Evolutionary conservation across 768 basidiomycete genomes (phyloP).

Genomic region (Naematelia encephala): DNA sequence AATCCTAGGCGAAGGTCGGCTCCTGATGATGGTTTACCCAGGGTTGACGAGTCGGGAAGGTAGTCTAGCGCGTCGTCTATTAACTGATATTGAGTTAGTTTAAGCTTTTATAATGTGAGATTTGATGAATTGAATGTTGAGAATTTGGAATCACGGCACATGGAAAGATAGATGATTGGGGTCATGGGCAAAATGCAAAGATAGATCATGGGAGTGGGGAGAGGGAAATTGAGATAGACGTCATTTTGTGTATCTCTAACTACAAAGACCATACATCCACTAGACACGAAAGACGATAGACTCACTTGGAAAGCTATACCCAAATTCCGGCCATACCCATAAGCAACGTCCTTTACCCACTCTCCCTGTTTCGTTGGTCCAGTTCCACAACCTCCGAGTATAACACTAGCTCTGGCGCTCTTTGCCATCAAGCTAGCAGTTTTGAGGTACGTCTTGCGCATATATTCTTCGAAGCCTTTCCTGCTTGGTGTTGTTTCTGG

Average conservation of each 20-base stretch:
- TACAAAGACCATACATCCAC: too few species aligned
- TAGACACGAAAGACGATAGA: conserved; percentile 13
- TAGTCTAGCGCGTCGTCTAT: conserved; percentile 96
- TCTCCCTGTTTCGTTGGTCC: conserved; percentile 60
- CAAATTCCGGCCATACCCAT: conserved; percentile 82
- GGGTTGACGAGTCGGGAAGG: conserved; percentile 66
- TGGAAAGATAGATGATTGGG: too few species aligned
- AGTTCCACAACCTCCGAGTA: conserved; percentile 74
- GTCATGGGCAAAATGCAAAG: too few species aligned
- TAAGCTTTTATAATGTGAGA: not conserved
- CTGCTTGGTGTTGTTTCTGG: conserved; percentile 38
- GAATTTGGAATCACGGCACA: too few species aligned
- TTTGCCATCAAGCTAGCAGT: conserved; percentile 90
- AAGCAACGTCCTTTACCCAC: conserved; percentile 81
- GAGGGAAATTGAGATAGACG: too few species aligned
- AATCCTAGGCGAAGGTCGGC: conserved; percentile 78
- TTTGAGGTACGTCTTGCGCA: conserved; percentile 90
- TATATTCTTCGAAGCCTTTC: conserved; percentile 60
- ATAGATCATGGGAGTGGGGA: too few species aligned
- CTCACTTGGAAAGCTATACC: conserved; percentile 93
- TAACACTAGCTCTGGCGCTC: conserved; percentile 73
- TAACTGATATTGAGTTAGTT: conserved; percentile 57
- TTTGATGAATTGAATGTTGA: too few species aligned
- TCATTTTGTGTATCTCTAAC: too few species aligned
- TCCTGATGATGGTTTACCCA: conserved; percentile 83